Conservation (phyloP, 2,329 filamentous ascomycete genomes). For the Ophioceras dolichostomum region DNA sequence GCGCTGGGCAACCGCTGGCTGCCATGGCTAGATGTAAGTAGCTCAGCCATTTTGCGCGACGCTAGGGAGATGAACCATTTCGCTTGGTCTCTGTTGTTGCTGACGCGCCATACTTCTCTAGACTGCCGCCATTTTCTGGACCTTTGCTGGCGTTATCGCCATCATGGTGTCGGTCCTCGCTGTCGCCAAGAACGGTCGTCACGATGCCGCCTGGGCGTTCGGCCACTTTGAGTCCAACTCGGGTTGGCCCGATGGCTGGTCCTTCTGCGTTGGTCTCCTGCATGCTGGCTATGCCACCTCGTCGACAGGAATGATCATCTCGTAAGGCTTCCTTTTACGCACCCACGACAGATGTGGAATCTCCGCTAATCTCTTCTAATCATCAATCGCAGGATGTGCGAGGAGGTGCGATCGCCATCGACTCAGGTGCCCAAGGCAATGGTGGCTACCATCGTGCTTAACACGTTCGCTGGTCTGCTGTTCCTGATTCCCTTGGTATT, state of each 20-base stretch:
- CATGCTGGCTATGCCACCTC: constrained; percentile 65
- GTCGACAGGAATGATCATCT: constrained; percentile 70
- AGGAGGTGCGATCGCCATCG: constrained; percentile 55
- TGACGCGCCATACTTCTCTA: constrained; percentile 15
- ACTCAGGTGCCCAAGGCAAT: constrained; percentile 63
- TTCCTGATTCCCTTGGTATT: constrained; percentile 60
- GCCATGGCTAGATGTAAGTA: constrained; percentile 55
- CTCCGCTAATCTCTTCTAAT: not conserved
- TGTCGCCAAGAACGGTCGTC: constrained; percentile 57
- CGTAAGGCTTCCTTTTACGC: constrained; percentile 33
- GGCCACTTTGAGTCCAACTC: constrained; percentile 56
- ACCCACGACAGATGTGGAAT: not conserved
- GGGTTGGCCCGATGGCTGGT: constrained; percentile 60
- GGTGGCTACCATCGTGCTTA: constrained; percentile 54
- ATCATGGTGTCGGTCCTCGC: constrained; percentile 50
- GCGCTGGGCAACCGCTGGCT: constrained; percentile 55
- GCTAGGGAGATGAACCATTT: no score
- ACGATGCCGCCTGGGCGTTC: constrained; percentile 50
- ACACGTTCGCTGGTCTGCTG: constrained; percentile 52
- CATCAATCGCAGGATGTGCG: constrained; percentile 48
- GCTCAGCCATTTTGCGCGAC: no score
- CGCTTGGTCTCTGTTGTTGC: no score
- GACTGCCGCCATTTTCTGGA: constrained; percentile 66
- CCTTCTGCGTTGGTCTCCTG: constrained; percentile 59
- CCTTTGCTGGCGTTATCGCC: constrained; percentile 56